Base-by-base conservation (phyloP, 2,329 filamentous ascomycete species). In the Fusarium sp. region DNA sequence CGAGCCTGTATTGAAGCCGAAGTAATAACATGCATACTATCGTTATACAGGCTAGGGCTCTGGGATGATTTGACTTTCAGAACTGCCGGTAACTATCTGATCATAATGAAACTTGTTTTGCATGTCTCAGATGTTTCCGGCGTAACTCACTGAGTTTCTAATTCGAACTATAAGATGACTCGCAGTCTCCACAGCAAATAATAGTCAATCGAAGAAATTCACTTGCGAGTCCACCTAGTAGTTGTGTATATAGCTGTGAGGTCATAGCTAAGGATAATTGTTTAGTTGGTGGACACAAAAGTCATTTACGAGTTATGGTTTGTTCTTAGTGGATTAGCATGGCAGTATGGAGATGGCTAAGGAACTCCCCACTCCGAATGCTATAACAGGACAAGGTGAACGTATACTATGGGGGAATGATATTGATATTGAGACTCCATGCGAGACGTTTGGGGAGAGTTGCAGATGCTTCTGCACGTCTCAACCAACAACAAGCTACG, bases 261-360 rank as follows among this genome's bases (percentile, higher is more conserved):
- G 20, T 58, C 32, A 28, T n/a, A 47, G 45, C 51, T 38, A 35
- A 47, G 72, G 26, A 65, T 32, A 39, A 50, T 28, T 48, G 15
- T 36, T 72, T 26, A 36, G n/a, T 32, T 48, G 35, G 66, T 74
- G 70, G 71, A 45, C 69, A 73, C 65, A 36, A 28, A 66, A 48
- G 65, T n/a, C 45, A 60, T 66, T 41, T 68, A 41, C 45, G 47
- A 30, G 55, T 47, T 38, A 48, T 60, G 42, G 42, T 26, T 38
- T 48, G 45, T 53, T 32, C 24, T 22, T 30, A 47, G 70, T 73
- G 61, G 66, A 57, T 56, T 57, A 47, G 42, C 55, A 72, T 48
- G 53, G 32, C n/a, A 55, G 47, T 56, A 36, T 51, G 39, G 48
- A 73, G 54, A 63, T 57, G 57, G 63, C 48, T 30, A 44, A 63